Evolutionary conservation across 2,329 filamentous ascomycete species (phyloP).

Genomic region (Verticillium dahliae): DNA sequence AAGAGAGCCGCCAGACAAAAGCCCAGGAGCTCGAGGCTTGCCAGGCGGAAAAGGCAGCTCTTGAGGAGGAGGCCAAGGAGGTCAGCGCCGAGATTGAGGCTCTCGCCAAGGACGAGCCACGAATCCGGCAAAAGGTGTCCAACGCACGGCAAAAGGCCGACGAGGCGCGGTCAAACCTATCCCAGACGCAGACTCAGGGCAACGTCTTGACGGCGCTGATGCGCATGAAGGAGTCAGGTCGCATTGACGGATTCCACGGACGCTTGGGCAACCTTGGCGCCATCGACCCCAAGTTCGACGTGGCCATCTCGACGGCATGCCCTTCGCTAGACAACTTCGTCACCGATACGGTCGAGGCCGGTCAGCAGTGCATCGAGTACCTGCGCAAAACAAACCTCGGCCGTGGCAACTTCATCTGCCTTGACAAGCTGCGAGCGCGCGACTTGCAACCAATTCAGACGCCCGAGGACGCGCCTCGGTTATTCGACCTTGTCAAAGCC

Average conservation of each 20-base stretch:
- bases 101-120: constrained; percentile 70
- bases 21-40: constrained; percentile 68
- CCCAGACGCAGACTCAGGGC: constrained; percentile 84
- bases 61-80: constrained; percentile 69
- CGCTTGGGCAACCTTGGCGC: constrained; percentile 88
- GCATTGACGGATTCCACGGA: constrained; percentile 95
- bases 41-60: constrained; percentile 61
- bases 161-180: constrained; percentile 84
- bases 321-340: constrained; percentile 91
- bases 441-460: constrained; percentile 78
- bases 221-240: constrained; percentile 90
- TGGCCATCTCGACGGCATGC: constrained; percentile 97
- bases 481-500: constrained; percentile 87
- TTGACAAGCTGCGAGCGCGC: constrained; percentile 76
- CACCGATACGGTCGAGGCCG: constrained; percentile 90
- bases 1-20: constrained; percentile 66
- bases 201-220: constrained; percentile 89
- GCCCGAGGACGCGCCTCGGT: constrained; percentile 82
- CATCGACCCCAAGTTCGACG: constrained; percentile 90
- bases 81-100: constrained; percentile 67
- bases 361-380: constrained; percentile 97
- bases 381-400: constrained; percentile 95
- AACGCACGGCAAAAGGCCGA: constrained; percentile 91
- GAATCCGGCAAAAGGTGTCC: constrained; percentile 77
- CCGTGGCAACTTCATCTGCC: constrained; percentile 91